Base-by-base conservation (phyloP, 164 flowering plant species). In the Umbilicus rupestris region DNA sequence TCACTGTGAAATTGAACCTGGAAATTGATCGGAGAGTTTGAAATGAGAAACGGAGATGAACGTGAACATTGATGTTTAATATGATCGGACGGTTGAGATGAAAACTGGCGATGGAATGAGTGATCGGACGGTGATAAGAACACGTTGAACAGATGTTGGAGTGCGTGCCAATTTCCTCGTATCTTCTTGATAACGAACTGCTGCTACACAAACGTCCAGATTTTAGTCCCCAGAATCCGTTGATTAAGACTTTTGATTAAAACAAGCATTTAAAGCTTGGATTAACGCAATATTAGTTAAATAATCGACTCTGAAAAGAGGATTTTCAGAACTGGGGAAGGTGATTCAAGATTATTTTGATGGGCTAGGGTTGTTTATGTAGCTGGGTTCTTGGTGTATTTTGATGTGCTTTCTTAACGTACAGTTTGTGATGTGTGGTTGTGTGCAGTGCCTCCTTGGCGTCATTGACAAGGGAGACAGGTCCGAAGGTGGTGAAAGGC, bases 401-500 rank as follows among this genome's bases (percentile, higher is more conserved):
- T 52, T 24, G 31, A 50, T 52, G 5, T 10, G 2, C 10, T 10
- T 26, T 52, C 3, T 9, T 10, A 14, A 24, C 5, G 16, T 19
- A 7, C 3, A 62, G 17, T 17, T 5, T 62, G 12, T 31, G 26
- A 49, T 19, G 17, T 17, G 17, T 24, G 22, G 16, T 35, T 5
- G 5, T 58, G 12, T 33, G 65, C 84, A 92, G 98, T 80, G 96
- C 96, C 15, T 90, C 98, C 1, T 80, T 95, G 80, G 99, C 99
- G 19, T 95, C 99, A 0, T 74, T 91, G 75, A 88, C 96, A 49
- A 81, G 99, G 72, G 99, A 86, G 52, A 83, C 90, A 0, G 97
- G 99, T n/a, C 97, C 97, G 1, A 95, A 85, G 77, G 81, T 95
- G 79, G 96, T 95, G 81, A 87, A 59, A 73, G 97, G 99, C 58